Evolutionary conservation across 257 asterid species (phyloP).

Genomic region (Nicotiana paniculata): DNA sequence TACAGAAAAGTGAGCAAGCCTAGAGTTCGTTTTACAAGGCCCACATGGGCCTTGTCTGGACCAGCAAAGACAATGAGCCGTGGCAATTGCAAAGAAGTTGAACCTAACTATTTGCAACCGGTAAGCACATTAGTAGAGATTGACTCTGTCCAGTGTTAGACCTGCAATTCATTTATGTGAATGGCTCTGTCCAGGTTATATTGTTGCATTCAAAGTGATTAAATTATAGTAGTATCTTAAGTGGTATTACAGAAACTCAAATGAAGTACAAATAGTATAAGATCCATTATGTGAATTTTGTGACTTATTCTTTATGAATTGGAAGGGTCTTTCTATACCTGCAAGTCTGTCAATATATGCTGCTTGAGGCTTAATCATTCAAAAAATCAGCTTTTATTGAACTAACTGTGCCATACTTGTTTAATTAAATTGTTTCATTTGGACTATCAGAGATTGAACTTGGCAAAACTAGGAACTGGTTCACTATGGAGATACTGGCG

Average conservation of each 20-base stretch:
- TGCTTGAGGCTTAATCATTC: too few relatives aligned
- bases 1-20: slow-evolving; percentile 69
- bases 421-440: slow-evolving; percentile 1
- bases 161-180: not conserved
- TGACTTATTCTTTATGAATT: too few relatives aligned
- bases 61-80: slow-evolving; percentile 48
- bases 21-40: slow-evolving; percentile 52
- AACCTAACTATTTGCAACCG: slow-evolving; percentile 36
- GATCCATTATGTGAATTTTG: not conserved
- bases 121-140: slow-evolving; percentile 28
- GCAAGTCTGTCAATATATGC: not conserved
- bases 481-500: slow-evolving; percentile 84
- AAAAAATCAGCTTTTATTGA: not conserved
- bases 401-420: not conserved
- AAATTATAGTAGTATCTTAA: too few relatives aligned
- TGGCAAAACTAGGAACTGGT: slow-evolving; percentile 71
- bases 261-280: not conserved
- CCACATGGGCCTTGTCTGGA: slow-evolving; percentile 49
- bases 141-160: not conserved
- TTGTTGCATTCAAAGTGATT: not conserved
- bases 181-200: too few relatives aligned
- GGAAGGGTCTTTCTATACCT: not conserved
- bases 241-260: not conserved
- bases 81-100: slow-evolving; percentile 42
- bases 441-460: slow-evolving; percentile 42